Conservation (phyloP, 768 basidiomycete genomes). For the Boletellus sp. region DNA sequence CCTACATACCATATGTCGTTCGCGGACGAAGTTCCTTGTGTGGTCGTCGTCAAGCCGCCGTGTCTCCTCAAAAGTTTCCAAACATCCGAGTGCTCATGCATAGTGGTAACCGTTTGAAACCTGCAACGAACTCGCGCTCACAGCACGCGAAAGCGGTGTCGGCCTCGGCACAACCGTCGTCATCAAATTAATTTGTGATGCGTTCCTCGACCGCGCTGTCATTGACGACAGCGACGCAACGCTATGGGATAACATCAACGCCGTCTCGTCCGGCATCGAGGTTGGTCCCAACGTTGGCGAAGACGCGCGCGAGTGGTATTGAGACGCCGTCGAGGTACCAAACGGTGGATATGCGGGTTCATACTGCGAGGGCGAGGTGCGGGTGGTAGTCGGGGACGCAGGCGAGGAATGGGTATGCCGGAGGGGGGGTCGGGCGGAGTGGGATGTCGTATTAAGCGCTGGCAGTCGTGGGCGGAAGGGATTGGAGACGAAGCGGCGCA, state of each 20-base stretch:
- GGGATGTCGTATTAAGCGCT: slow-evolving; percentile 15
- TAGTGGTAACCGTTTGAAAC: slow-evolving; percentile 11
- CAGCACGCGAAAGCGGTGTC: slow-evolving; percentile 35
- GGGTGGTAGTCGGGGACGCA: slow-evolving; percentile 7
- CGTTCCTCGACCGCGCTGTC: slow-evolving; percentile 58
- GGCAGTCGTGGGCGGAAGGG: slow-evolving; percentile 21
- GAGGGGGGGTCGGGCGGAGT: slow-evolving; percentile 10
- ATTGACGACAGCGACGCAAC: slow-evolving; percentile 41
- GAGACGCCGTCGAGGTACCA: slow-evolving; percentile 33
- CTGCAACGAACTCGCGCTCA: slow-evolving; percentile 20
- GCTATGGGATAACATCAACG: slow-evolving; percentile 26
- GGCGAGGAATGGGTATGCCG: slow-evolving; percentile 24
- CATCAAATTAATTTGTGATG: slow-evolving; percentile 62
- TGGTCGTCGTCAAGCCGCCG: neutral
- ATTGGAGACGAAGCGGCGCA: slow-evolving; percentile 25
- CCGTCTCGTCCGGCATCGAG: slow-evolving; percentile 12
- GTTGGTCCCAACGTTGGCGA: slow-evolving; percentile 23
- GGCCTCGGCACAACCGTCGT: slow-evolving; percentile 50
- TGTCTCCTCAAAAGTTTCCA: neutral
- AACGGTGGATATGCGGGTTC: slow-evolving; percentile 21
- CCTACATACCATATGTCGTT: too few relatives aligned
- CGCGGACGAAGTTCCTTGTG: too few relatives aligned
- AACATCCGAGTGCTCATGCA: neutral
- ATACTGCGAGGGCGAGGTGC: slow-evolving; percentile 10
- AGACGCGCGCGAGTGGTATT: slow-evolving; percentile 31